phyloP scores from a whole-genome alignment of 345 rosid genomes.

The sweet orange (Citrus sinensis) region DNA sequence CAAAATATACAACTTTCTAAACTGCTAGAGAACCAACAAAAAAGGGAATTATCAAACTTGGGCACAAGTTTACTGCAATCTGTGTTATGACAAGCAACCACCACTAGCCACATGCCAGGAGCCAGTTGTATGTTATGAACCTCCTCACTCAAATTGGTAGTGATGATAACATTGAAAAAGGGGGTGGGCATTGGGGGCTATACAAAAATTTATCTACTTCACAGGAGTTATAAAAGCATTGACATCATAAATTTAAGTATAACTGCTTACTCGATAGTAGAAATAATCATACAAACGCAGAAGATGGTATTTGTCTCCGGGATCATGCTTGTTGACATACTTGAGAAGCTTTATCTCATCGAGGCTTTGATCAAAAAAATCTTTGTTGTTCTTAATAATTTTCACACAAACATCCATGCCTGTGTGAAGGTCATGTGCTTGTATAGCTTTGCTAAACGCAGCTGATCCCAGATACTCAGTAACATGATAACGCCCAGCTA shows the following conservation, averaged over 20 bases:
- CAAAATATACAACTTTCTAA: not conserved
- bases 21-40: not conserved
- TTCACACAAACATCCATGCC: constrained; percentile 99
- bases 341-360: constrained; percentile 98
- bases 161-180: not conserved
- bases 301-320: constrained; percentile 91
- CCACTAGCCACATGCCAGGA: not conserved
- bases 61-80: not conserved
- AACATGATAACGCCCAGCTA: constrained; percentile 97
- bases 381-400: constrained; percentile 98
- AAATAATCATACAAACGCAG: constrained; percentile 97
- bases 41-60: not conserved
- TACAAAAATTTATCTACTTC: not conserved
- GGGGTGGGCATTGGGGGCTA: too few relatives aligned
- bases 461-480: constrained; percentile 99
- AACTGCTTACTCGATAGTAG: constrained; percentile 78
- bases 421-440: constrained; percentile 97
- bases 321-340: constrained; percentile 98
- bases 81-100: not conserved
- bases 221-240: not conserved
- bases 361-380: constrained; percentile 98
- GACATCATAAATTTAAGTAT: constrained; percentile 5
- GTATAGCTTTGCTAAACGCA: constrained; percentile 99
- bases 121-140: not conserved
- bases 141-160: not conserved